These are phyloP conservation scores for Hypoxylon fuscum DNA, from an alignment of 495 filamentous ascomycete species.

Conservation along the genomic window DNA sequence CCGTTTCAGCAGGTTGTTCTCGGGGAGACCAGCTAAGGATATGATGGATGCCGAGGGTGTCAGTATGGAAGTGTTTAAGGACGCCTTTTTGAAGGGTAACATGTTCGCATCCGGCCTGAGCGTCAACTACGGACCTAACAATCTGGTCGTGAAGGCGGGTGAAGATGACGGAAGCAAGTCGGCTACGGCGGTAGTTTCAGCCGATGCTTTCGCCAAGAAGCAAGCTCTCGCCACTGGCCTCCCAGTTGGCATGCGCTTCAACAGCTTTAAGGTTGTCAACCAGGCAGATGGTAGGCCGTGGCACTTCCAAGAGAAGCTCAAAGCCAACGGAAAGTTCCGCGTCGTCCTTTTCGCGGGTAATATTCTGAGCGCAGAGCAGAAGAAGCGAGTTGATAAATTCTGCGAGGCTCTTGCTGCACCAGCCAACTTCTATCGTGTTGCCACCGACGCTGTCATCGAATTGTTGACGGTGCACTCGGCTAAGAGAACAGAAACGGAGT, in stretches of 20 bases:
- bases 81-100: slow-evolving; percentile 48
- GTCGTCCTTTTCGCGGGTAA: slow-evolving; percentile 73
- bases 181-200: slow-evolving; percentile 59
- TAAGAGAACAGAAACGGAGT: slow-evolving; percentile 58
- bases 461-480: slow-evolving; percentile 69
- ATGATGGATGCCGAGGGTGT: slow-evolving; percentile 54
- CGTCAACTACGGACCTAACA: slow-evolving; percentile 39
- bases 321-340: slow-evolving; percentile 69
- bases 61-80: slow-evolving; percentile 57
- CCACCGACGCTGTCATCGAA: slow-evolving; percentile 63
- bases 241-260: slow-evolving; percentile 63
- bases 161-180: slow-evolving; percentile 63
- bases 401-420: slow-evolving; percentile 49
- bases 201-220: slow-evolving; percentile 35
- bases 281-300: slow-evolving; percentile 67
- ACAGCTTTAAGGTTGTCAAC: slow-evolving; percentile 66
- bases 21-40: slow-evolving; percentile 55
- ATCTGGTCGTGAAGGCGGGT: slow-evolving; percentile 24
- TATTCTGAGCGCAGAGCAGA: slow-evolving; percentile 51
- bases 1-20: slow-evolving; percentile 61
- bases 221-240: slow-evolving; percentile 54
- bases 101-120: slow-evolving; percentile 43
- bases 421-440: slow-evolving; percentile 50
- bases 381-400: slow-evolving; percentile 58
- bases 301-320: slow-evolving; percentile 58